Evolutionary conservation across 768 basidiomycete genomes (phyloP).

Genomic region (Hericium rajendrae): DNA sequence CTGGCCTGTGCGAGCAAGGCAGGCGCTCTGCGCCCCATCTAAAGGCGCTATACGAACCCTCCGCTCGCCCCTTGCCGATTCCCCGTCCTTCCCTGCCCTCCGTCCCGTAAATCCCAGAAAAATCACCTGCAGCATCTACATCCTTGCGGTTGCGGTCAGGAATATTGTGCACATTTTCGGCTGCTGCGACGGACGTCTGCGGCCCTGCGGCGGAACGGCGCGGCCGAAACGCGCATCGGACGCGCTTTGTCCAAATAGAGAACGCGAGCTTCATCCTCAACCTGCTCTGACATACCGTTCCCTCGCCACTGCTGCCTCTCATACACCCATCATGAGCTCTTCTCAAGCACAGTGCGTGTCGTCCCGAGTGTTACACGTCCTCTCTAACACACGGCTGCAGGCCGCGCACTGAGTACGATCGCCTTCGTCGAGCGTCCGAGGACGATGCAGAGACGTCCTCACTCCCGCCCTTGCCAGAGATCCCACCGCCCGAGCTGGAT

Average conservation of each 20-base stretch:
- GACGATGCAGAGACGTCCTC: neutral
- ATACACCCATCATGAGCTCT: neutral
- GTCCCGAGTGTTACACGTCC: neutral
- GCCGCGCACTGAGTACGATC: constrained; percentile 3
- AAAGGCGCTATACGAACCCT: neutral
- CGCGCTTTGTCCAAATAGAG: too few relatives aligned
- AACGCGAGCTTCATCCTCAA: too few relatives aligned
- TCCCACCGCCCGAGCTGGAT: constrained; percentile 9
- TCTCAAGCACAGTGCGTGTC: neutral
- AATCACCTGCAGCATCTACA: too few relatives aligned
- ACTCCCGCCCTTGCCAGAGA: neutral
- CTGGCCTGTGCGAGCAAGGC: neutral
- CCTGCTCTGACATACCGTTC: neutral
- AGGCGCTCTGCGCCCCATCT: neutral
- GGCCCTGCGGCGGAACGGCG: too few relatives aligned
- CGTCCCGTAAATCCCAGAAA: neutral
- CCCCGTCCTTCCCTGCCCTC: neutral
- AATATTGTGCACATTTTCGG: too few relatives aligned
- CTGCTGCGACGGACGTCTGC: too few relatives aligned
- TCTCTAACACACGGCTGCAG: neutral
- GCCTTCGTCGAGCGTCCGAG: neutral
- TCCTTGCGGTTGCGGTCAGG: too few relatives aligned
- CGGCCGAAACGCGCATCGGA: too few relatives aligned
- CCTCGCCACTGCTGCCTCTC: neutral
- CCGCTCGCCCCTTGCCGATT: neutral